Evolutionary conservation across 176 grass and related monocot genomes (phyloP).

Genomic region (Aegilops sharonensis): DNA sequence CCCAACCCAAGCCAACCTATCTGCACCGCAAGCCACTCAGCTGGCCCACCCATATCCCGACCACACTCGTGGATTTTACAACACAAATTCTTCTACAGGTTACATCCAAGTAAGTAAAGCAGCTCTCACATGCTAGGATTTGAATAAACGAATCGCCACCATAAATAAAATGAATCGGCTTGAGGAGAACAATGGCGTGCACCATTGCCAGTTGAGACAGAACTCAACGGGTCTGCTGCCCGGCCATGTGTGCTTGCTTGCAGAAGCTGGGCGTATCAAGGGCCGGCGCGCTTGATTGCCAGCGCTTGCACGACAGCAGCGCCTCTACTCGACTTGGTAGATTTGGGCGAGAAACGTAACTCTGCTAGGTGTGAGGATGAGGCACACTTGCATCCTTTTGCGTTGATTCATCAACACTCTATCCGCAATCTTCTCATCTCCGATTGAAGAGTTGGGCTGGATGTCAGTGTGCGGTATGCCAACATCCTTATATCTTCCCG

Average conservation of each 20-base stretch:
- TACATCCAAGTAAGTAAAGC: too few species aligned
- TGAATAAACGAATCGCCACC: constrained; percentile 34
- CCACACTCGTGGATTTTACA: too few species aligned
- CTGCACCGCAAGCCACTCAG: too few species aligned
- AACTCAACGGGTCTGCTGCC: too few species aligned
- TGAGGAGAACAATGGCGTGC: background rate
- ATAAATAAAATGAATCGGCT: background rate
- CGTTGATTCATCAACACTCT: constrained; percentile 57
- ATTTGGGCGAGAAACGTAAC: background rate
- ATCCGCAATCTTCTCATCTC: constrained; percentile 86
- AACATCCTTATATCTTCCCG: constrained; percentile 92
- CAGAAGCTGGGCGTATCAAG: too few species aligned
- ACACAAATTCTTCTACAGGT: too few species aligned
- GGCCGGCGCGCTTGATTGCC: background rate
- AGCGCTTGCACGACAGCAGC: background rate
- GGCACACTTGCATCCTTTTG: background rate
- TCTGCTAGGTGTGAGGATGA: background rate
- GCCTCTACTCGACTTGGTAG: background rate
- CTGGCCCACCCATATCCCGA: too few species aligned
- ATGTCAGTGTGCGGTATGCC: constrained; percentile 77
- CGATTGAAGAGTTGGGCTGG: constrained; percentile 77
- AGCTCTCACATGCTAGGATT: background rate
- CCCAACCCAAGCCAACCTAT: too few species aligned
- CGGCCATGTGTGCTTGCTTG: too few species aligned
- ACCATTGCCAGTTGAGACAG: too few species aligned